A percentile compares a stretch with the other conserved stretches of the same genome.
Conservation (phyloP, 805 yeast species). For the Sugiyamaella floridensis region DNA sequence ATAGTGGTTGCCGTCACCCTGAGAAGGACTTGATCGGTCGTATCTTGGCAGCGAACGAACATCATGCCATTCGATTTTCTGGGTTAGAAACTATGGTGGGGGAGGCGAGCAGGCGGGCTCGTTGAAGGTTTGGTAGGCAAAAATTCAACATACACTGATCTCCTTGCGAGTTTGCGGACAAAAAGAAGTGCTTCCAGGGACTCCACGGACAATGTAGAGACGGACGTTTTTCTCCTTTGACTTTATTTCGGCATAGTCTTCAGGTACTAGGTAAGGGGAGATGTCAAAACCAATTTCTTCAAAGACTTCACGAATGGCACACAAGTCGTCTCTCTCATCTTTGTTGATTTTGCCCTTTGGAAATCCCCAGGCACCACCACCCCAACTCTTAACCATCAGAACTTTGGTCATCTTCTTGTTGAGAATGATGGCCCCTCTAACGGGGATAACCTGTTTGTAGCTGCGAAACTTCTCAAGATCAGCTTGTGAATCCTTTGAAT, state of each 20-base stretch:
- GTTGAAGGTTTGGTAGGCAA: no score
- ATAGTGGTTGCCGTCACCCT: conserved; percentile 14
- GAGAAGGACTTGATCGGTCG: conserved; percentile 10
- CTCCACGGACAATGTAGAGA: conserved; percentile 67
- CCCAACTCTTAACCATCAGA: conserved; percentile 77
- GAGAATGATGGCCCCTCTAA: conserved; percentile 88
- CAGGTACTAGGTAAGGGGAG: conserved; percentile 54
- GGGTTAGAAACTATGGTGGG: background rate
- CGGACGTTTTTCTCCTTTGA: conserved; percentile 78
- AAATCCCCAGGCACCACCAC: conserved; percentile 80
- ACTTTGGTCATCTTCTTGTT: conserved; percentile 63
- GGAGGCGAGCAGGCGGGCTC: no score
- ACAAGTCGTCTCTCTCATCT: conserved; percentile 78
- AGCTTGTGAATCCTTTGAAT: conserved; percentile 35
- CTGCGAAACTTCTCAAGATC: conserved; percentile 74
- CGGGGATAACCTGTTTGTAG: conserved; percentile 88
- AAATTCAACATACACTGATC: conserved; percentile 41
- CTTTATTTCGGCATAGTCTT: conserved; percentile 74
- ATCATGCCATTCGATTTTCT: conserved; percentile 62
- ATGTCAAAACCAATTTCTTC: conserved; percentile 95
- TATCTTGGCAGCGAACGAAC: conserved; percentile 29
- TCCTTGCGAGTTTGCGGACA: conserved; percentile 82
- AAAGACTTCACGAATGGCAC: conserved; percentile 85
- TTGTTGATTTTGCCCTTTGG: conserved; percentile 96
- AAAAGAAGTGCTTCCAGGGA: conserved; percentile 71